A percentile compares a stretch with the other conserved stretches of the same genome.
Conservation (phyloP, 2,329 filamentous ascomycete genomes). For the Hypoxylon sp. region DNA sequence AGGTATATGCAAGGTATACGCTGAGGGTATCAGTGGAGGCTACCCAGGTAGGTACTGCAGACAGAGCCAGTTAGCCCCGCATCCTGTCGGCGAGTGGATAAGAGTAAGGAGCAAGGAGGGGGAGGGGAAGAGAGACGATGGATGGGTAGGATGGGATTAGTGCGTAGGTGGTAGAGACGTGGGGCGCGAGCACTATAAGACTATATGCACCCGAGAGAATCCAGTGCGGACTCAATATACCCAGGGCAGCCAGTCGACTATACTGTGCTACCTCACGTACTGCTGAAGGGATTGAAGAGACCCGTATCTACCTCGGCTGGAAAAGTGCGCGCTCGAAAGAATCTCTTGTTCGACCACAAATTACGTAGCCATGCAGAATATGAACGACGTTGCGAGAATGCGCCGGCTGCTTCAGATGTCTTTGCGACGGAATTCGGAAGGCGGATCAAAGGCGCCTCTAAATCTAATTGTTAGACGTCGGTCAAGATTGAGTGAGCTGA, state of each 20-base stretch:
- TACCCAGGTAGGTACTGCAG: constrained; percentile 29
- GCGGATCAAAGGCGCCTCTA: constrained; percentile 11
- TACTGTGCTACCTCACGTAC: constrained; percentile 5
- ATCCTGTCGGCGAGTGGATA: constrained; percentile 26
- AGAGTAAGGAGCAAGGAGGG: constrained; percentile 11
- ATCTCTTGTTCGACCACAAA: constrained; percentile 26
- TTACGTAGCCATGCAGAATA: constrained; percentile 37
- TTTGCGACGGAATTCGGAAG: constrained; percentile 9
- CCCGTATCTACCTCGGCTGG: constrained; percentile 28
- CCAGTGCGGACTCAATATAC: constrained; percentile 5
- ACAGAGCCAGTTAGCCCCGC: constrained; percentile 43
- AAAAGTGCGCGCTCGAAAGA: constrained; percentile 11
- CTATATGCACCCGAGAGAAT: constrained; percentile 19
- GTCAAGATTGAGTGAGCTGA: constrained; percentile 19
- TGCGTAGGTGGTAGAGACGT: constrained; percentile 27
- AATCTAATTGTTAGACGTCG: constrained; percentile 21
- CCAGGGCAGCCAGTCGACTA: not conserved
- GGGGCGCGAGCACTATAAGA: constrained; percentile 14
- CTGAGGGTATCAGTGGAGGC: constrained; percentile 30
- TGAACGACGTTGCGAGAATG: constrained; percentile 26
- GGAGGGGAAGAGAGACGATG: constrained; percentile 8
- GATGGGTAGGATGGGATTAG: constrained; percentile 9
- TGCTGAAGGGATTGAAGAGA: constrained; percentile 5
- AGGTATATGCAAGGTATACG: no score
- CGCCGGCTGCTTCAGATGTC: constrained; percentile 21